A percentile compares a stretch with the other conserved stretches of the same genome.
Conservation (phyloP, 768 basidiomycete genomes). For the Steccherinum ochraceum region DNA sequence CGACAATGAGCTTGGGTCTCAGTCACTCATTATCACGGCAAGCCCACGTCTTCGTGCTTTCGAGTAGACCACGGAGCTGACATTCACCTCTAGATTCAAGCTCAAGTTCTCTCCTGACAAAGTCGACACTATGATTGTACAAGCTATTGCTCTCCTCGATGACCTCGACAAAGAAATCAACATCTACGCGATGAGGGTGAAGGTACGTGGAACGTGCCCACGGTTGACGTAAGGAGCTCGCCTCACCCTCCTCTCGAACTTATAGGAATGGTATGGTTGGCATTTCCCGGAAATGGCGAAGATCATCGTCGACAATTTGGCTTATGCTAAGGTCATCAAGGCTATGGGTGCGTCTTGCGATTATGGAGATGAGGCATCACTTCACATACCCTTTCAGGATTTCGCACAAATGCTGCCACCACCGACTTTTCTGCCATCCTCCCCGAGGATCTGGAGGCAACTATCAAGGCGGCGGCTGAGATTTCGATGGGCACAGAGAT, state of each 20-base stretch:
- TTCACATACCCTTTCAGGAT: conserved; percentile 41
- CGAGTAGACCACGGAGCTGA: neutral
- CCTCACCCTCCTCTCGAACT: neutral
- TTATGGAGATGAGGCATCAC: neutral
- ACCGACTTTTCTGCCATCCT: conserved; percentile 87
- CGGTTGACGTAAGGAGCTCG: no score
- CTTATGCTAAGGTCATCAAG: conserved; percentile 92
- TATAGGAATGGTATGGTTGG: conserved; percentile 99
- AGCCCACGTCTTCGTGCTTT: no score
- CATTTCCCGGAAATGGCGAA: conserved; percentile 99
- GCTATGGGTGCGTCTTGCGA: conserved; percentile 67
- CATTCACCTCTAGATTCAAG: conserved; percentile 66
- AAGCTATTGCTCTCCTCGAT: conserved; percentile 95
- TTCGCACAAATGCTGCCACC: conserved; percentile 87
- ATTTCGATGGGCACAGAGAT: conserved; percentile 99
- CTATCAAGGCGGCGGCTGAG: conserved; percentile 92
- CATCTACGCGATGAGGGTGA: conserved; percentile 98
- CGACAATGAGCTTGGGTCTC: conserved; percentile 96
- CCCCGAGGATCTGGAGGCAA: conserved; percentile 94
- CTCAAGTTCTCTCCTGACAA: conserved; percentile 99
- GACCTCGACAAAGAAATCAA: conserved; percentile 99
- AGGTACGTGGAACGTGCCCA: conserved; percentile 62
- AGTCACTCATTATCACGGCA: conserved; percentile 95
- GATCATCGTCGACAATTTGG: conserved; percentile 95
- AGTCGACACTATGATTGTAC: conserved; percentile 99